These are phyloP conservation scores for Mortierella alpina DNA, from an alignment of 192 early-diverging fungal genomes.

Conservation along the genomic window DNA sequence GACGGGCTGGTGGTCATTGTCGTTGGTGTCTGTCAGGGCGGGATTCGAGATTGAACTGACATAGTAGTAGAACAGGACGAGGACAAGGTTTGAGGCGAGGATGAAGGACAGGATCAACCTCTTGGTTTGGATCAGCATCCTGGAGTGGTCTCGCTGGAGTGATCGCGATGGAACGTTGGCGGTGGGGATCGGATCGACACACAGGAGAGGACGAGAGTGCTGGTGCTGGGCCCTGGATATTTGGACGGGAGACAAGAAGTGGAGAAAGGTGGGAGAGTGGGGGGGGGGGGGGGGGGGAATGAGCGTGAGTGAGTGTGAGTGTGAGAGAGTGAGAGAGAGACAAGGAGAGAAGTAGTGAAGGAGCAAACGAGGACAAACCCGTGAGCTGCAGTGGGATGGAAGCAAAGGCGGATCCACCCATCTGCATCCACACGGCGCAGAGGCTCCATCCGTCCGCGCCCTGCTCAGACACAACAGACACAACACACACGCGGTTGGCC, in stretches of 20 bases:
- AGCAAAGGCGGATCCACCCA: not conserved
- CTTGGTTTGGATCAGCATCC: constrained; percentile 41
- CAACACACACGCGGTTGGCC: too few relatives aligned
- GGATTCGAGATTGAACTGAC: constrained; percentile 13
- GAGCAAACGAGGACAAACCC: not conserved
- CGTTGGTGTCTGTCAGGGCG: not conserved
- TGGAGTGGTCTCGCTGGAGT: too few relatives aligned
- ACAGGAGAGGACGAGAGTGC: not conserved
- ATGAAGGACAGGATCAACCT: constrained; percentile 32
- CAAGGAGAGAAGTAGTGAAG: not conserved
- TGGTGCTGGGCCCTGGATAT: not conserved
- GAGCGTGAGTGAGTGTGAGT: not conserved
- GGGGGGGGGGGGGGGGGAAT: not conserved
- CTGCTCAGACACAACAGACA: too few relatives aligned
- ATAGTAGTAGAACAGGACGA: constrained; percentile 32
- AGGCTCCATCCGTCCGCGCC: too few relatives aligned
- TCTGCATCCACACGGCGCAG: not conserved
- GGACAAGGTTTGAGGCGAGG: constrained; percentile 25
- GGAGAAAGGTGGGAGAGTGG: constrained; percentile 1
- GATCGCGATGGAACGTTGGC: too few relatives aligned
- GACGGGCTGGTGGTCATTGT: not conserved
- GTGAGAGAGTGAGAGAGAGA: not conserved
- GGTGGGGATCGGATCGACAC: not conserved
- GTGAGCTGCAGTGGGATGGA: not conserved
- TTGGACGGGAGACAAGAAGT: not conserved